These are phyloP conservation scores for Rhizophagus prolifer DNA, from an alignment of 192 early-diverging fungal species.

Conservation along the genomic window DNA sequence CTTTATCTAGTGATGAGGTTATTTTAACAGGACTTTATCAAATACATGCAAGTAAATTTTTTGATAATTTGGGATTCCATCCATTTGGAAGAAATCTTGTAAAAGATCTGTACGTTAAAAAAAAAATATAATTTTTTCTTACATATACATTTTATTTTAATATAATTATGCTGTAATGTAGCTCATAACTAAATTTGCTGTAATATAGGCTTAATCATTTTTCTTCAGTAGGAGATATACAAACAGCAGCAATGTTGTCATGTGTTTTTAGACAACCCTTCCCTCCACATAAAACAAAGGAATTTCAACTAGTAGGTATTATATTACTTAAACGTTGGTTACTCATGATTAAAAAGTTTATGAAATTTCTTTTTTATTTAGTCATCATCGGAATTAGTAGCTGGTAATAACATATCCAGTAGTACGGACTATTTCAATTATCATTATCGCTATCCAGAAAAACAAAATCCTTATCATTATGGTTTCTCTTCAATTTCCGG, in stretches of 20 bases:
- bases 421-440: conserved; percentile 22
- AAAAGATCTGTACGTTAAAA: conserved; percentile 49
- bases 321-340: conserved; percentile 17
- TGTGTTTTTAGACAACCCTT: conserved; percentile 58
- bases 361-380: neutral
- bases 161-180: neutral
- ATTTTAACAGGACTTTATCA: conserved; percentile 25
- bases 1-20: conserved; percentile 36
- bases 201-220: conserved; percentile 51
- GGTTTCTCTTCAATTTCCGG: neutral
- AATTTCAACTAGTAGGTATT: conserved; percentile 12
- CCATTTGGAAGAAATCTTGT: conserved; percentile 57
- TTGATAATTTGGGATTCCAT: conserved; percentile 63
- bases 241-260: conserved; percentile 62
- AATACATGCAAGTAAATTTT: conserved; percentile 38
- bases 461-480: neutral
- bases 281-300: neutral
- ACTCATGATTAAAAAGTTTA: neutral
- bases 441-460: conserved; percentile 3
- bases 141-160: neutral
- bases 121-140: neutral
- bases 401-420: neutral
- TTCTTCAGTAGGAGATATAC: conserved; percentile 59
- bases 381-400: neutral
- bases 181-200: neutral